A percentile compares a stretch with the other conserved stretches of the same genome.
These are phyloP conservation scores for Alloteropsis semialata DNA, from an alignment of 176 grass and related monocot genomes.

Conservation along the genomic window DNA sequence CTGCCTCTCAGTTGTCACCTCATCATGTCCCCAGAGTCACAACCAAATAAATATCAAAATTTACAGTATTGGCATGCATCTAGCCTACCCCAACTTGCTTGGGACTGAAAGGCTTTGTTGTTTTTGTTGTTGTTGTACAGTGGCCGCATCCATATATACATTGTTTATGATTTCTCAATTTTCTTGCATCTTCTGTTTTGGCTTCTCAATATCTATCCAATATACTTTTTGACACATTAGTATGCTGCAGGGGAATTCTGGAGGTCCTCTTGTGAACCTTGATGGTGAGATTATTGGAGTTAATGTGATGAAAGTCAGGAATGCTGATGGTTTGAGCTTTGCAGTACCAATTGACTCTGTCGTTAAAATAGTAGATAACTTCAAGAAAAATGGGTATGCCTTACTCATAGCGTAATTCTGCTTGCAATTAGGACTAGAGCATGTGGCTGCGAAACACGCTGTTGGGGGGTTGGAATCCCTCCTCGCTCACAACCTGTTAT, in stretches of 20 bases:
- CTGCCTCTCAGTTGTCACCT: not conserved
- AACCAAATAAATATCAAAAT: not conserved
- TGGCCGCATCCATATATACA: not conserved
- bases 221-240: not conserved
- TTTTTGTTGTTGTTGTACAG: too few species aligned
- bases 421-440: too few species aligned
- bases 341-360: constrained; percentile 75
- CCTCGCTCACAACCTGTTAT: too few species aligned
- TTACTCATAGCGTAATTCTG: not conserved
- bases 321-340: constrained; percentile 77
- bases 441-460: too few species aligned
- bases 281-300: constrained; percentile 87
- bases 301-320: constrained; percentile 61
- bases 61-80: too few species aligned
- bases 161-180: not conserved
- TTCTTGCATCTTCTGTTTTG: constrained; percentile 4
- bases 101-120: too few species aligned
- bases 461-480: too few species aligned
- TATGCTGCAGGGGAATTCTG: constrained; percentile 69
- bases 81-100: too few species aligned
- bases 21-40: not conserved
- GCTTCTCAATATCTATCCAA: not conserved
- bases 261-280: constrained; percentile 86
- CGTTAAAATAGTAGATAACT: constrained; percentile 78
- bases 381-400: constrained; percentile 67